Conservation (phyloP, 2,329 filamentous ascomycete genomes). For the Microcyclospora tardicrescens region DNA sequence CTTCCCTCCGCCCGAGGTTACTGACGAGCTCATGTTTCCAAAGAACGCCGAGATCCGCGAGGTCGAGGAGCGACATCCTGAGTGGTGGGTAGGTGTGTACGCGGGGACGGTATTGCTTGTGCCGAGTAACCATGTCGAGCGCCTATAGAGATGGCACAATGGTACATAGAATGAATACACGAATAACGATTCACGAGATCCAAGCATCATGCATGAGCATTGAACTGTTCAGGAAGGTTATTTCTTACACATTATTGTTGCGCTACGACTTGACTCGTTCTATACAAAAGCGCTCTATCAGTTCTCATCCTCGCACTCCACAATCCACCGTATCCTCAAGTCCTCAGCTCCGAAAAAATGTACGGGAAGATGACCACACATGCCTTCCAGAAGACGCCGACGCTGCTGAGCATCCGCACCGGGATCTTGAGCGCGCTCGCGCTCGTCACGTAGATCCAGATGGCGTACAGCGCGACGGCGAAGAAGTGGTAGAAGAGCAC, state of each 20-base stretch:
- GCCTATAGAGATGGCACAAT: constrained; percentile 2
- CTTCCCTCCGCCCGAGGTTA: constrained; percentile 51
- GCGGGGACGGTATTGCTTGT: constrained; percentile 70
- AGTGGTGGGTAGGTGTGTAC: constrained; percentile 83
- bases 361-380: constrained; percentile 40
- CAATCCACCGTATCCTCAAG: constrained; percentile 4
- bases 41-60: constrained; percentile 71
- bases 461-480: constrained; percentile 73
- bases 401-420: constrained; percentile 25
- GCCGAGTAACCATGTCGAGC: constrained; percentile 59
- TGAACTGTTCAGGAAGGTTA: too few species aligned
- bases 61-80: constrained; percentile 74
- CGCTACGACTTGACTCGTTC: too few species aligned
- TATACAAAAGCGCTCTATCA: not conserved
- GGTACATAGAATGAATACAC: constrained; percentile 1
- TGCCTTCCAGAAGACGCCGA: constrained; percentile 40
- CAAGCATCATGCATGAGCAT: not conserved
- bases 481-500: constrained; percentile 90
- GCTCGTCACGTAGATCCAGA: constrained; percentile 53
- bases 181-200: not conserved
- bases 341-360: constrained; percentile 26
- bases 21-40: constrained; percentile 74
- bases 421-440: constrained; percentile 30
- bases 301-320: not conserved
- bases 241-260: too few species aligned